Conservation (phyloP, 768 basidiomycete species). For the Agaricus sinodeliciosus region DNA sequence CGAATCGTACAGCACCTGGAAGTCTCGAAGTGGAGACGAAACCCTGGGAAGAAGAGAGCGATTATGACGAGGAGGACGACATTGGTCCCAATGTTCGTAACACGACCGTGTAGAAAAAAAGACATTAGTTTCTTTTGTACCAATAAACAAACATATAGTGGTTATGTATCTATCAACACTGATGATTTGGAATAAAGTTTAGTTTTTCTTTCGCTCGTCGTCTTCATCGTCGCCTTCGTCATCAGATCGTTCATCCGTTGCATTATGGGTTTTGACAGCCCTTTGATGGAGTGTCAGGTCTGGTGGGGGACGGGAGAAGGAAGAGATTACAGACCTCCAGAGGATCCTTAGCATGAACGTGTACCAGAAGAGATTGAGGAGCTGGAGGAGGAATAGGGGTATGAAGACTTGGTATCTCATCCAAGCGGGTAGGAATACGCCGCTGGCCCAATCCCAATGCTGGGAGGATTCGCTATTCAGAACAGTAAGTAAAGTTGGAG, state of each 20-base stretch:
- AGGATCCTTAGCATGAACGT: constrained; percentile 76
- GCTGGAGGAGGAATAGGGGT: constrained; percentile 69
- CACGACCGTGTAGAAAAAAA: background rate
- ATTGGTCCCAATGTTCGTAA: constrained; percentile 20
- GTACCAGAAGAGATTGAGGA: constrained; percentile 93
- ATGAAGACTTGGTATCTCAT: constrained; percentile 77
- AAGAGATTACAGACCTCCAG: constrained; percentile 45
- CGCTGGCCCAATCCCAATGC: constrained; percentile 53
- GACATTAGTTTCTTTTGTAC: too few relatives aligned
- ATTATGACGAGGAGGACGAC: constrained; percentile 40
- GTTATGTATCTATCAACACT: background rate
- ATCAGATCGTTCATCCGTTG: constrained; percentile 76
- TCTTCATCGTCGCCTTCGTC: constrained; percentile 69
- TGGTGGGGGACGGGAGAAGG: background rate
- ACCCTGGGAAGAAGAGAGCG: constrained; percentile 52
- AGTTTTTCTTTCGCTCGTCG: constrained; percentile 35
- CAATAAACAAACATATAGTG: background rate
- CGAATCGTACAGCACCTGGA: constrained; percentile 40
- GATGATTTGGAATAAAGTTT: background rate
- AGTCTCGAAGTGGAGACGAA: constrained; percentile 52
- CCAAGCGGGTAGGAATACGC: constrained; percentile 70
- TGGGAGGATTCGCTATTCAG: constrained; percentile 41
- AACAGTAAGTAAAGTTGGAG: background rate
- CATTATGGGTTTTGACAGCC: constrained; percentile 37
- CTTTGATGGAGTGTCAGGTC: constrained; percentile 28